Evolutionary conservation across 2,329 filamentous ascomycete species (phyloP).

Genomic region (Ophiostoma piceae): DNA sequence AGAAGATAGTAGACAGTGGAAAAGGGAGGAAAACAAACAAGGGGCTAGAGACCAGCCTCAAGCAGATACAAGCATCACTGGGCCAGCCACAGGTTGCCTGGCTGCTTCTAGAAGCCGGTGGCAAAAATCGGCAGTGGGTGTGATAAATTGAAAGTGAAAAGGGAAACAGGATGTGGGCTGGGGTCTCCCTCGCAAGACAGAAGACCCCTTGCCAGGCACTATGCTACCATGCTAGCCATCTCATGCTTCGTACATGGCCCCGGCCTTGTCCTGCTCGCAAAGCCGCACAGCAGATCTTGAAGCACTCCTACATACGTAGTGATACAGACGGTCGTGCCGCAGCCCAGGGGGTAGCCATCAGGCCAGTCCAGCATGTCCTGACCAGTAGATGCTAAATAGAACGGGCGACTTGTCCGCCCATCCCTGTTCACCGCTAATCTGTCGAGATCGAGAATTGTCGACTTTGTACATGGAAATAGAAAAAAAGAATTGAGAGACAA

Average conservation of each 20-base stretch:
- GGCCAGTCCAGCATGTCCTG: not conserved
- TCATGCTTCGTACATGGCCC: not conserved
- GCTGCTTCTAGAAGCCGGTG: slow-evolving; percentile 11
- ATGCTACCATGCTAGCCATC: not conserved
- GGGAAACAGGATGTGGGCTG: not conserved
- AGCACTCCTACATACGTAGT: slow-evolving; percentile 9
- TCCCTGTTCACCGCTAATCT: slow-evolving; percentile 13
- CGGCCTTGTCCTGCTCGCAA: not conserved
- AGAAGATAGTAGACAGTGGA: not conserved
- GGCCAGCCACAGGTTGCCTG: not conserved
- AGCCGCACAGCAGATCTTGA: slow-evolving; percentile 11
- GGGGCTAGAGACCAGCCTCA: not conserved
- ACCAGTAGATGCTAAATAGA: not conserved
- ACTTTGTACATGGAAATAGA: no score
- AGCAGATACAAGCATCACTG: not conserved
- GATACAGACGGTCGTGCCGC: slow-evolving; percentile 1
- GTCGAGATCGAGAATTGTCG: not conserved
- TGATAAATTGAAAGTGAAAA: not conserved
- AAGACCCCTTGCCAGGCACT: not conserved
- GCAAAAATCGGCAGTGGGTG: not conserved
- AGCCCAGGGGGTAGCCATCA: not conserved
- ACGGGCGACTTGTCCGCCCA: not conserved
- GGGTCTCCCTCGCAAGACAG: not conserved
- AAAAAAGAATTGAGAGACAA: not conserved
- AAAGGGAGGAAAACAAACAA: not conserved